Evolutionary conservation across 805 yeast genomes (phyloP).

Genomic region (Pichia exigua): DNA sequence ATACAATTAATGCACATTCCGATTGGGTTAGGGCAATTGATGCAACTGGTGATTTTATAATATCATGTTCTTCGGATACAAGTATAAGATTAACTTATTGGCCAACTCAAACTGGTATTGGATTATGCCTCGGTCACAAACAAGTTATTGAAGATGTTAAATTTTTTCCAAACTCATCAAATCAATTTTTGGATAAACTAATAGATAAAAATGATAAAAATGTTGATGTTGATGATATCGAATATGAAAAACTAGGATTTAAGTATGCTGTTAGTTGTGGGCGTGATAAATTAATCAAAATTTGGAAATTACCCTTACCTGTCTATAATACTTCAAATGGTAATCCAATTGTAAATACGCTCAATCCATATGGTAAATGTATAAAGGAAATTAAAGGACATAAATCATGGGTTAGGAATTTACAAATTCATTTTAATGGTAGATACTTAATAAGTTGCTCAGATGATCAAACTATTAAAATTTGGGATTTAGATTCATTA

Average conservation of each 20-base stretch:
- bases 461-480: constrained; percentile 68
- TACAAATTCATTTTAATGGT: constrained; percentile 71
- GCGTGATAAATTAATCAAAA: constrained; percentile 62
- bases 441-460: constrained; percentile 59
- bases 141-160: constrained; percentile 75
- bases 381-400: constrained; percentile 63
- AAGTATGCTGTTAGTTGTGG: constrained; percentile 74
- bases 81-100: constrained; percentile 57
- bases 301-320: constrained; percentile 77
- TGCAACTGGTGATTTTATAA: constrained; percentile 44
- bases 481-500: constrained; percentile 59
- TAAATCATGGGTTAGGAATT: constrained; percentile 74
- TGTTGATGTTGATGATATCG: not conserved
- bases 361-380: constrained; percentile 53
- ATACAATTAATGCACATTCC: constrained; percentile 67
- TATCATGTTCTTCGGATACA: constrained; percentile 77
- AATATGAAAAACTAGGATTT: constrained; percentile 40
- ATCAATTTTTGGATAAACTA: constrained; percentile 40
- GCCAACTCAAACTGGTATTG: constrained; percentile 60
- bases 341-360: constrained; percentile 34
- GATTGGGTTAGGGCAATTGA: constrained; percentile 68
- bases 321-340: constrained; percentile 34
- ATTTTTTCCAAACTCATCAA: constrained; percentile 51
- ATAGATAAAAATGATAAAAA: constrained; percentile 15
- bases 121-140: constrained; percentile 64